phyloP scores from a whole-genome alignment of 2,329 filamentous ascomycete species.

The Colletotrichum camelliae region DNA sequence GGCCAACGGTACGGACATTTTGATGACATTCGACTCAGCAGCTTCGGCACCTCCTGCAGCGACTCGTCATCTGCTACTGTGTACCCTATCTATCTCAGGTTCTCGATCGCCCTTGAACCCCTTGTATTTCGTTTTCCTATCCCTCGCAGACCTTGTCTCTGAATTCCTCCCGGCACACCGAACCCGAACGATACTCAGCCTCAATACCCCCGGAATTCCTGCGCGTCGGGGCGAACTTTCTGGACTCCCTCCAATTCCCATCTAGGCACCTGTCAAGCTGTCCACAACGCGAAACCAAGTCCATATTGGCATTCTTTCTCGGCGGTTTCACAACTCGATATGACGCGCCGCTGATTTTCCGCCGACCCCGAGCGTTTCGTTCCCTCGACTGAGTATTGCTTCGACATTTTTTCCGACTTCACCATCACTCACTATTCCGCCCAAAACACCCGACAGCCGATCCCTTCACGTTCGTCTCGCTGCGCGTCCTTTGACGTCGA shows the following conservation, averaged over 20 bases:
- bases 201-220: background rate
- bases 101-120: background rate
- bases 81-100: background rate
- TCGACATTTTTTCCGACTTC: background rate
- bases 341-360: conserved; percentile 6
- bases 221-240: background rate
- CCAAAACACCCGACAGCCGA: background rate
- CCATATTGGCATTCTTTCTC: background rate
- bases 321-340: conserved; percentile 11
- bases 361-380: background rate
- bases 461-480: background rate
- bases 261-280: background rate
- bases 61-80: background rate
- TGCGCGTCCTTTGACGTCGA: background rate
- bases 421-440: background rate
- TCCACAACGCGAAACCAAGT: conserved; percentile 4
- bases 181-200: background rate
- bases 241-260: background rate
- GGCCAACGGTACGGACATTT: background rate
- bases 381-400: background rate
- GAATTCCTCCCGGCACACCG: background rate
- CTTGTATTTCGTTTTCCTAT: background rate
- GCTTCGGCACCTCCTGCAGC: background rate
- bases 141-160: conserved; percentile 10
- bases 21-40: background rate